These are phyloP conservation scores for Spizellomyces punctatus DNA, from an alignment of 192 early-diverging fungal species.

Conservation along the genomic window DNA sequence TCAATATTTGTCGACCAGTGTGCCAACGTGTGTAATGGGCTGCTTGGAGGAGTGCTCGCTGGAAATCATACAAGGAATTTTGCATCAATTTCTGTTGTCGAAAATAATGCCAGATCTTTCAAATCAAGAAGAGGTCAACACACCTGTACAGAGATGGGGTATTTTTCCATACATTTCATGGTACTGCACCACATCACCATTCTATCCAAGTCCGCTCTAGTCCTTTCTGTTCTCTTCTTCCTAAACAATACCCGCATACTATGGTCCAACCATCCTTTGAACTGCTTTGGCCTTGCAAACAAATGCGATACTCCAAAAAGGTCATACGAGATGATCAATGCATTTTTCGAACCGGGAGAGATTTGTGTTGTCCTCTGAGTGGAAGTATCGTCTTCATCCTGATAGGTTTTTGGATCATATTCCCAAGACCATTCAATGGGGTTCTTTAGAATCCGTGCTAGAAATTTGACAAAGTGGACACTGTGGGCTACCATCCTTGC, in stretches of 20 bases:
- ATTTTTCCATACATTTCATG: conserved; percentile 32
- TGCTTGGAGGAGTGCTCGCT: conserved; percentile 30
- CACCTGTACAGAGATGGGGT: conserved; percentile 19
- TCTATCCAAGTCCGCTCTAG: conserved; percentile 25
- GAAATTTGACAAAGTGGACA: conserved; percentile 43
- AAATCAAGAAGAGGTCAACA: conserved; percentile 14
- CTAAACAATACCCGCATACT: conserved; percentile 39
- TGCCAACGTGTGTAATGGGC: conserved; percentile 43
- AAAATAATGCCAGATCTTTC: neutral
- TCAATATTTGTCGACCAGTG: conserved; percentile 32
- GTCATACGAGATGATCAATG: conserved; percentile 27
- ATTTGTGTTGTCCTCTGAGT: too few species aligned
- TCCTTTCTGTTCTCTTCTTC: conserved; percentile 29
- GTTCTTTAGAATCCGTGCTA: conserved; percentile 44
- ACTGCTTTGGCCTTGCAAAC: conserved; percentile 38
- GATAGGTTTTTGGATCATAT: conserved; percentile 41
- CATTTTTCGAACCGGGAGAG: conserved; percentile 1
- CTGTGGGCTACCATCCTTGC: conserved; percentile 37
- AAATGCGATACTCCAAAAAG: conserved; percentile 40
- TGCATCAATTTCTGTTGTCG: conserved; percentile 21
- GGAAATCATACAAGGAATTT: conserved; percentile 2
- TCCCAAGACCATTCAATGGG: conserved; percentile 51
- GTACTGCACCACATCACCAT: conserved; percentile 30
- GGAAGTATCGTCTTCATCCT: conserved; percentile 1
- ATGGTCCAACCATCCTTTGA: conserved; percentile 38